Percentiles rank a stretch among this genome's conserved stretches.
These are phyloP conservation scores for Aethionema arabicum DNA, from an alignment of 345 rosid species.

Conservation along the genomic window DNA sequence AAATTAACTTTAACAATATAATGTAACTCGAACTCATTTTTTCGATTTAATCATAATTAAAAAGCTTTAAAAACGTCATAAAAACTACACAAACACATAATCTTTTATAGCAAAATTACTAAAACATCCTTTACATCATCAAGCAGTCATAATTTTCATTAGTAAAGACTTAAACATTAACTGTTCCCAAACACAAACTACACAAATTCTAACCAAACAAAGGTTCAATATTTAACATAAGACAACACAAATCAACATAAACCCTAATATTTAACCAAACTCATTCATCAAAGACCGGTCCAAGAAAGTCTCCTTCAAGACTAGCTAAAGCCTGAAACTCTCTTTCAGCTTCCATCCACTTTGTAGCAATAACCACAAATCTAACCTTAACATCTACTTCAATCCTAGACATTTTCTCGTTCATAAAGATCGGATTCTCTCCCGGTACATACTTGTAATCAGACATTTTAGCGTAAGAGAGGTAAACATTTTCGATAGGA, in stretches of 20 bases:
- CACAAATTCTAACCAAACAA: too few relatives aligned
- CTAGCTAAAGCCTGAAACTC: constrained; percentile 84
- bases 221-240: too few relatives aligned
- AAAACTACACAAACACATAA: too few relatives aligned
- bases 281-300: constrained; percentile 48
- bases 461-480: constrained; percentile 62
- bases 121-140: too few relatives aligned
- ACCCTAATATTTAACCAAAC: not conserved
- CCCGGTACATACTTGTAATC: constrained; percentile 62
- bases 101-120: too few relatives aligned
- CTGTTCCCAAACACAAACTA: too few relatives aligned
- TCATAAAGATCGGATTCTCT: constrained; percentile 69
- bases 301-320: constrained; percentile 76
- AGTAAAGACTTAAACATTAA: too few relatives aligned
- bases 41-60: too few relatives aligned
- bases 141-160: too few relatives aligned
- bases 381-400: constrained; percentile 54
- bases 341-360: constrained; percentile 80
- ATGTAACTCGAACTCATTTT: too few relatives aligned
- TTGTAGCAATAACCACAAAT: constrained; percentile 63
- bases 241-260: not conserved
- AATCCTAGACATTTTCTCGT: constrained; percentile 60
- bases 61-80: too few relatives aligned
- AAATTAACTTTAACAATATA: too few relatives aligned
- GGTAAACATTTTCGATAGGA: constrained; percentile 55